Evolutionary conservation across 768 basidiomycete species (phyloP), one percentile per base, ranked within the genome.

Genomic region (Mycena capillaripes): DNA sequence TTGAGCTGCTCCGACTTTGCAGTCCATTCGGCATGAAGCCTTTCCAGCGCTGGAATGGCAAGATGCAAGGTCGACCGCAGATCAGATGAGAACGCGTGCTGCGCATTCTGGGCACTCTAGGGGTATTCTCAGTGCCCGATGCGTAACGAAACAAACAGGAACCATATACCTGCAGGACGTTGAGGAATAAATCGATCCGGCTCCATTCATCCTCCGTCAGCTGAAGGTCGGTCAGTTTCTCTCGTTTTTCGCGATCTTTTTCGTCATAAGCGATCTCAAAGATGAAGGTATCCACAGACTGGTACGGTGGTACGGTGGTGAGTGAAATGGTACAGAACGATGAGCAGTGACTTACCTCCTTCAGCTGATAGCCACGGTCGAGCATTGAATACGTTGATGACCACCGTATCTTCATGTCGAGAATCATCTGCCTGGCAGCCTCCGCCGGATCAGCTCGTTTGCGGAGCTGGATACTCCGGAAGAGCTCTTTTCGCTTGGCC

Each of bases 361-460:
- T 72, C 36, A 77, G 61, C 34, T 48, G 5, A 7, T 30, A 27
- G 3, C 29, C 29, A 29, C 52, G 52, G 27, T 55, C 29, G 11
- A 79, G 48, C 79, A 80, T 80, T 3, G 74, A 30, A 62, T 75
- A 75, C 36, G 79, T 78, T 40, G 79, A 80, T 9, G 70, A 74
- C 79, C 79, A 80, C 12, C 75, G 70, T 21, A 79, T 74, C n/a
- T 53, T 57, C 79, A 80, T 77, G 61, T 80, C 75, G 23, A 77
- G 62, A 12, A 79, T 29, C 16, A 78, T 72, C 32, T 76, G 73
- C 11, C 59, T 34, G 7, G 53, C 65, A 30, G 14, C 29, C 34
- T 14, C 48, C 0, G 25, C 46, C 7, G 66, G 48, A 59, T 68
- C 48, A 1, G 46, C 6, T 14, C 16, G 27, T 2, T 21, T 3